Base-by-base conservation (phyloP, 169 alveolate species). In the Eimeria mitis region DNA sequence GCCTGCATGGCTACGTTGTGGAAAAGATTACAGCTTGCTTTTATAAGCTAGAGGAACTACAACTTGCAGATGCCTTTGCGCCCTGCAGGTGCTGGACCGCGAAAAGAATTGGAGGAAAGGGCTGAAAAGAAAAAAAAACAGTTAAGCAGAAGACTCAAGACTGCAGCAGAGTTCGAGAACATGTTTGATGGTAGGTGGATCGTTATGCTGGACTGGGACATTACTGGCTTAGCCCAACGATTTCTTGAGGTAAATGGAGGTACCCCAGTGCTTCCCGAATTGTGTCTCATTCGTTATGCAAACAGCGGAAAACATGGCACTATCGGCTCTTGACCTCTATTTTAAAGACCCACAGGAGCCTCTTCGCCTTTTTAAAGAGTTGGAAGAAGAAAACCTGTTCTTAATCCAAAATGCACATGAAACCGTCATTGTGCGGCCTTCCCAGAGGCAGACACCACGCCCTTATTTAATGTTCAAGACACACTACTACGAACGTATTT, bases 331-430 rank as follows among this genome's bases (percentile, higher is more conserved):
- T 44, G 88, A 91, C 88, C 95, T 96, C 11, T 97, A 96, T 92
- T 97, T 97, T 84, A 89, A 96, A 79, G 97, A 97, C 87, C 98
- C 98, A 47, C 96, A 96, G 88, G 97, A 97, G 84, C 96, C 96
- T 40, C 97, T 97, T 88, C 97, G 96, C 70, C 76, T 97, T 47
- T 96, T 97, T 94, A 87, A 95, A 1, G 89, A 94, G 16, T 92
- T 97, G 71, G 98, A 97, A 81, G 98, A 97, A 83, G 94, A 96
- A 49, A 97, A 97, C 49, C 97, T 97, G 31, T 97, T 97, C 85
- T 95, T 97, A 49, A 97, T 97, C 1, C 98, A 96, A 70, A 97
- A 96, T 84, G 96, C 97, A 1, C 98, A 97, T 84, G 98, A 85
- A 28, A 71, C 83, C 23, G 97, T 61, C 56, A 83, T 34, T 83